Evolutionary conservation across 306 rosid species (phyloP), one percentile per base, ranked within the genome.

Genomic region (Vigna reflexopilosa): DNA sequence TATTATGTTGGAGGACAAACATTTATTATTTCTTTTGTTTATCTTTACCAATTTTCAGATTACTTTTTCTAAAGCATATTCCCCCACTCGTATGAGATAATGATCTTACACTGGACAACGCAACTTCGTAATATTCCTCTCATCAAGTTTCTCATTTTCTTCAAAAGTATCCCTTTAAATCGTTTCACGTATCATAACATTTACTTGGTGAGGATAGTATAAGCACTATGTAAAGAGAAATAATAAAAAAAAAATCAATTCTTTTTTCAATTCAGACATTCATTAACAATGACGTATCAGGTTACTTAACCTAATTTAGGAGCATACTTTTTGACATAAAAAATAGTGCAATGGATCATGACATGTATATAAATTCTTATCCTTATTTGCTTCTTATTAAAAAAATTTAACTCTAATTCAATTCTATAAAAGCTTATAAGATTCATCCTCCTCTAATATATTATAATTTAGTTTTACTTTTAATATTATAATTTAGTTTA

Each of bases 301-400:
- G 26, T 15, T 69, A 68, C 38, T 68, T 59, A 47, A 32, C 52
- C 71, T 49, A 70, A 70, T 59, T 32, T 57, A 70, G 47, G 36
- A 70, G 14, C 5, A 10, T 30, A 70, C 71, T 8, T 70, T 78
- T 52, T 40, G 45, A 65, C 24, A 22, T 54, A 40, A 55, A 63
- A 50, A 36, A 51, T 22, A 34, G 19, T 63, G 54, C 67, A 38
- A 77, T 32, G 73, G 72, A 36, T 26, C n/a, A 9, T 62, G 63
- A 65, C 52, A 64, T 30, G 42, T 14, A 57, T 20, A 63, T 30
- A 55, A 28, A 64, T 55, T 28, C 13, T 66, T 66, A 73, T 80
- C 64, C 55, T 56, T 19, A 54, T 44, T 73, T 80, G 75, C 75
- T 77, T 77, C 56, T 17, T 17, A 17, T 17, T 17, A 17, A 17